Base-by-base conservation (phyloP, 2,329 filamentous ascomycete genomes). In the Aspergillus neotritici region DNA sequence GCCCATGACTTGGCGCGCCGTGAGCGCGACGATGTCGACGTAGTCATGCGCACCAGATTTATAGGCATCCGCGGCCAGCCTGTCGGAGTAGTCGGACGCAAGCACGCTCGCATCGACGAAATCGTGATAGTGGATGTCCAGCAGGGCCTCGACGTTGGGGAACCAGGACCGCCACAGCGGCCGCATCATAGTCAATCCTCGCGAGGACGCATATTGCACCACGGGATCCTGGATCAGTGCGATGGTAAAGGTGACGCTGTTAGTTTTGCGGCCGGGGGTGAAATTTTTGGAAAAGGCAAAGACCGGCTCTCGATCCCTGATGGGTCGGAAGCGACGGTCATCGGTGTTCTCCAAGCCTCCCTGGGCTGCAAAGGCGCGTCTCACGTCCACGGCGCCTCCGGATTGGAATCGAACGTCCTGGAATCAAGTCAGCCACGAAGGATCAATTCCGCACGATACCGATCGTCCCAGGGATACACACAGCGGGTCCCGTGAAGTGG, bases 161-260 rank as follows among this genome's bases (percentile, higher is more conserved):
- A 90, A 89, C 73, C 84, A 89, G 0, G 83, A 86, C 49, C 79
- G 76, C 87, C 87, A 94, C 5, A 93, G 66, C 2, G 86, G 87
- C 35, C 79, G 76, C 86, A 94, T 91, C 53, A 77, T 70, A 1
- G 86, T 90, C 50, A 90, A 64, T 1, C 87, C 87, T 33, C 85
- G 79, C 17, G 84, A 80, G 7, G 86, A 80, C 17, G 87, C 86
- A 66, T 80, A 94, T 55, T 91, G 87, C 6, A 86, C 82, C 13
- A 91, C 83, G 0, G 86, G 84, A 52, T 89, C 79, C 55, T 93
- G 87, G 21, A 86, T 78, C 47, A 89, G 79, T 3, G 84, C 80
- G 53, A 93, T 77, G 0, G 86, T 90, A 62, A 93, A 93, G 2
- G 83, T 72, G 5, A 83, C 75, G 45, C 76, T 83, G 33, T 78